Base-by-base conservation (phyloP, 2,329 filamentous ascomycete genomes). In the Ophiostoma angusticollis region DNA sequence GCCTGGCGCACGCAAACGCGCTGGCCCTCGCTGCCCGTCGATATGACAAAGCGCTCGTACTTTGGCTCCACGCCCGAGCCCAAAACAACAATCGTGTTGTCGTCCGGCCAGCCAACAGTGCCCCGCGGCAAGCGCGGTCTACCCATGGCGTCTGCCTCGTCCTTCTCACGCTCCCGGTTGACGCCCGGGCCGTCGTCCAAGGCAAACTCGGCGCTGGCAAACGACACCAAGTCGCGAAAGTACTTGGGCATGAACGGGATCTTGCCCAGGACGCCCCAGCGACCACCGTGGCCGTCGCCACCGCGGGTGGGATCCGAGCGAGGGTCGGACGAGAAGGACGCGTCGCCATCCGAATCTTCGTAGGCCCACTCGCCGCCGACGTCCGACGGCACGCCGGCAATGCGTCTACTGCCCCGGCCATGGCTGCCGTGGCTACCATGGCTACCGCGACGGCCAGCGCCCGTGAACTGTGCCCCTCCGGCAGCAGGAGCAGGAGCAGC, bases 141-240 rank as follows among this genome's bases (percentile, higher is more conserved):
- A 2, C 67, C 66, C 8, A 72, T 54, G 2, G 68, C 65, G 2
- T 63, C 61, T 23, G 55, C 58, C 22, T 64, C 65, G 12, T 42
- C 39, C 3, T 39, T 38, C 32, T 50, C 46, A 13, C 41, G 41
- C 59, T 31, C 64, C 54, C 21, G 68, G 9, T 37, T 32, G 3
- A 39, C 32, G 2, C 41, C 46, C 0, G 45, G 42, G 1, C 41
- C 63, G 51, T 93, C 85, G 23, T 91, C 80, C 27, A 85, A 79
- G 50, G 91, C 80, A 50, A 96, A 96, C 24, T 79, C 77, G 3
- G 75, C 72, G 29, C 78, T 84, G 4, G 84, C 72, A 51, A 89
- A 87, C 1, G 84, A 93, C 56, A 95, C 94, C 8, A 80, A 72
- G 48, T 96, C 91, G 2, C 84, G 89, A 55, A 96, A 93, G 22